Evolutionary conservation across 495 filamentous ascomycete genomes (phyloP).

Genomic region (Neurospora sp.): DNA sequence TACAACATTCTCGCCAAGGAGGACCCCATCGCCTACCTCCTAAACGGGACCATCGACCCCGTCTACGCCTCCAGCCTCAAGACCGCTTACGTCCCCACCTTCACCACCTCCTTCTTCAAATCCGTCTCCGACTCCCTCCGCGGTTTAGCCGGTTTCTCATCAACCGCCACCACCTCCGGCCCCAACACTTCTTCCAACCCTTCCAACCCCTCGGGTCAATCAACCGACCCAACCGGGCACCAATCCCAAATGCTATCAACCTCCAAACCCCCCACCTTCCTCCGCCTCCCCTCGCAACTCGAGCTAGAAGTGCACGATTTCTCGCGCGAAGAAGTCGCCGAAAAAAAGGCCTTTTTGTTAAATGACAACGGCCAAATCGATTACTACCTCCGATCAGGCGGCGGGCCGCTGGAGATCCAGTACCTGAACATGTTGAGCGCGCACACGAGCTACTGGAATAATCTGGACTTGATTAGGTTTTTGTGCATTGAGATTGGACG

Average conservation of each 20-base stretch:
- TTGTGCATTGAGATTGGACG: slow-evolving; percentile 81
- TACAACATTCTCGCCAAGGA: slow-evolving; percentile 77
- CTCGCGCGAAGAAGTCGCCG: slow-evolving; percentile 80
- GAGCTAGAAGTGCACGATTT: slow-evolving; percentile 97
- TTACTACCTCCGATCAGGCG: slow-evolving; percentile 69
- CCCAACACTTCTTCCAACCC: neutral
- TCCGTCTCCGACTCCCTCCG: slow-evolving; percentile 57
- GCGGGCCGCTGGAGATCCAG: slow-evolving; percentile 81
- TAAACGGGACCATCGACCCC: slow-evolving; percentile 82
- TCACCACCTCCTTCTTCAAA: slow-evolving; percentile 53
- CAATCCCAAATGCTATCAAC: neutral
- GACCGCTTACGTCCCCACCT: slow-evolving; percentile 66
- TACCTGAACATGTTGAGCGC: slow-evolving; percentile 96
- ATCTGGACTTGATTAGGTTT: slow-evolving; percentile 75
- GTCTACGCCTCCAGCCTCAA: slow-evolving; percentile 69
- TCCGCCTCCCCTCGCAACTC: slow-evolving; percentile 74
- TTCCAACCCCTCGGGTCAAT: neutral
- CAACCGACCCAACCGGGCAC: neutral
- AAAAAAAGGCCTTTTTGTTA: slow-evolving; percentile 74
- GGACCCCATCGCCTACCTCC: slow-evolving; percentile 73
- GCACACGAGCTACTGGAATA: slow-evolving; percentile 90
- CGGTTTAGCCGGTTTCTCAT: slow-evolving; percentile 26
- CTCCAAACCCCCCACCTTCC: slow-evolving; percentile 29
- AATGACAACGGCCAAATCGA: slow-evolving; percentile 97
- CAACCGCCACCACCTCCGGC: slow-evolving; percentile 4